Conservation (phyloP, 768 basidiomycete species). For the Gloeostereum incarnatum region DNA sequence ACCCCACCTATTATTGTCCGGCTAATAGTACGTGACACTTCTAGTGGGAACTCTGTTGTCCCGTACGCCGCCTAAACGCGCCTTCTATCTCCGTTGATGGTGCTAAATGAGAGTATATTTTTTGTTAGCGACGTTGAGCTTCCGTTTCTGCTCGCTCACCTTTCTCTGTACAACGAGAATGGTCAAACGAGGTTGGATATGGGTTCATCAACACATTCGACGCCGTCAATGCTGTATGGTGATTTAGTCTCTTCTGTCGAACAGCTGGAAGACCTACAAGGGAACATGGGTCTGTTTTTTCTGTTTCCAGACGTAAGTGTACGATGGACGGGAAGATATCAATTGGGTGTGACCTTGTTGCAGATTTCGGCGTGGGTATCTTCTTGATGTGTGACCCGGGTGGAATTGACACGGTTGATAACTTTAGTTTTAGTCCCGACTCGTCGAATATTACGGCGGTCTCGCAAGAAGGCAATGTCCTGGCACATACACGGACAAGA, state of each 20-base stretch:
- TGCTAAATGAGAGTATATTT: conserved; percentile 5
- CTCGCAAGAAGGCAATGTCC: conserved; percentile 49
- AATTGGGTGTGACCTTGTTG: conserved; percentile 64
- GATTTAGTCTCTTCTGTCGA: conserved; percentile 80
- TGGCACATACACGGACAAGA: conserved; percentile 66
- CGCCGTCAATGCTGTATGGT: conserved; percentile 58
- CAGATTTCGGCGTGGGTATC: conserved; percentile 63
- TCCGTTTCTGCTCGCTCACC: conserved; percentile 80
- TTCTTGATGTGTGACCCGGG: conserved; percentile 7
- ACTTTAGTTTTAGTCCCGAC: conserved; percentile 32
- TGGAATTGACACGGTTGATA: conserved; percentile 8
- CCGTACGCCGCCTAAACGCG: conserved; percentile 50
- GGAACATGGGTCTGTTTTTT: conserved; percentile 78
- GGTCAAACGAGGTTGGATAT: conserved; percentile 56
- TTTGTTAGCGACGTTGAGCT: conserved; percentile 68
- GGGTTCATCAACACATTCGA: conserved; percentile 40
- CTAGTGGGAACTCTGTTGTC: conserved; percentile 60
- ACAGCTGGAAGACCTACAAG: conserved; percentile 71
- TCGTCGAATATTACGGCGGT: conserved; percentile 37
- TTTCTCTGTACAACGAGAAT: conserved; percentile 67
- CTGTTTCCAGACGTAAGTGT: conserved; percentile 89
- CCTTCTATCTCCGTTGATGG: neutral
- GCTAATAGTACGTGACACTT: conserved; percentile 63
- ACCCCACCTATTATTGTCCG: conserved; percentile 80
- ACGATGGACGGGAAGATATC: conserved; percentile 66